Evolutionary conservation across 768 basidiomycete species (phyloP), one percentile per base, ranked within the genome.

Genomic region (Rhodocollybia butyracea): DNA sequence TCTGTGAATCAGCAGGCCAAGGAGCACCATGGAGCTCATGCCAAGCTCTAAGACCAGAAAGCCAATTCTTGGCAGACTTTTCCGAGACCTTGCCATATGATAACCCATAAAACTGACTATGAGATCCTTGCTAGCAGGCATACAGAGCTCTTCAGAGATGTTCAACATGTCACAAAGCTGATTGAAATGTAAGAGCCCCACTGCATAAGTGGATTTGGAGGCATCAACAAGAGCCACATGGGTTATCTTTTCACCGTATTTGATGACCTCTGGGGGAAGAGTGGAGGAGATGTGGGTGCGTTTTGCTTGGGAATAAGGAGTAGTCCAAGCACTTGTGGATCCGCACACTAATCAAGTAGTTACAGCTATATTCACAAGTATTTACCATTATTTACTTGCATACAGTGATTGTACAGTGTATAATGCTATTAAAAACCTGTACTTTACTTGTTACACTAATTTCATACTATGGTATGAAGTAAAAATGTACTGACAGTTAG

Each of bases 81-180:
- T 17, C 34, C 17, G 34, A 36, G 7, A 8, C 17, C 34, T 36
- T 36, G 34, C 34, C n/a, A n/a, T n/a, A n/a, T 43, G 48, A 0
- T 59, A 39, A 2, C 68, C 64, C 1, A 61, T 46, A 31, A 76
- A 77, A 11, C 59, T 46, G 8, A 65, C 45, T 2, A 75, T 38
- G 15, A 75, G 57, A 1, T 53, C 2, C n/a, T 66, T 63, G 7
- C 56, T 62, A 3, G 66, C 70, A 26, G 67, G 73, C 61, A 70
- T 72, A 4, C 57, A 61, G 0, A 30, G 27, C 11, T 24, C 46
- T 52, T 76, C 70, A 0, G 67, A 36, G 4, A 77, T 66, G 1
- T 27, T 2, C 1, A 50, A 27, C 2, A 39, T 40, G 54, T 79
- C 63, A 22, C 74, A 74, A 54, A 69, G 75, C 38, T 72, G 61